These are phyloP conservation scores for Pyrenochaeta sp. DNA, from an alignment of 2,329 filamentous ascomycete species.

Conservation along the genomic window DNA sequence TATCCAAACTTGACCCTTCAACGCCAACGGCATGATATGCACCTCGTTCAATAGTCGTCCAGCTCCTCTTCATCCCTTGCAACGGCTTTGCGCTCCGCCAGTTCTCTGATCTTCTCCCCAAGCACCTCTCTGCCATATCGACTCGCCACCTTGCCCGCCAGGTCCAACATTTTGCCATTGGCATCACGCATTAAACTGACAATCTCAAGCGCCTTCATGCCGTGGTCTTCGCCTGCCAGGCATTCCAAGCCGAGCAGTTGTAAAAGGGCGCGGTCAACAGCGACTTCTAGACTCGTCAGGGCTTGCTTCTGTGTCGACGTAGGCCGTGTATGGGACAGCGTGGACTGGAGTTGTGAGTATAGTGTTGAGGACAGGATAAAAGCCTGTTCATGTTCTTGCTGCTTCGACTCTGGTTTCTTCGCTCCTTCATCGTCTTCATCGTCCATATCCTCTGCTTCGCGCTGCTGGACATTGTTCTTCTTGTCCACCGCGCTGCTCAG, in stretches of 20 bases:
- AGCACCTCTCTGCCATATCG: conserved; percentile 82
- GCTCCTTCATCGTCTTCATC: conserved; percentile 40
- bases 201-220: conserved; percentile 94
- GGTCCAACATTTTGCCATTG: conserved; percentile 88
- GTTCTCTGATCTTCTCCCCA: conserved; percentile 87
- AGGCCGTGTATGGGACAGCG: conserved; percentile 72
- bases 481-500: conserved; percentile 65
- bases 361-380: conserved; percentile 79
- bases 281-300: conserved; percentile 77
- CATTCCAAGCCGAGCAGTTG: conserved; percentile 92
- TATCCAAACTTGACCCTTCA: background rate
- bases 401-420: conserved; percentile 54
- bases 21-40: background rate
- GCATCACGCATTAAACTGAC: conserved; percentile 85
- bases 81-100: conserved; percentile 75
- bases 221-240: conserved; percentile 87
- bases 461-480: conserved; percentile 21
- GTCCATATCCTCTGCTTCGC: conserved; percentile 46
- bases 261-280: conserved; percentile 88
- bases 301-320: conserved; percentile 71
- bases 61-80: conserved; percentile 62
- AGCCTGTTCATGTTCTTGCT: conserved; percentile 76
- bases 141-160: conserved; percentile 87
- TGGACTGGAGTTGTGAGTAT: conserved; percentile 77
- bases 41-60: conserved; percentile 17